phyloP scores from a whole-genome alignment of 495 filamentous ascomycete species.

The Neurospora hispaniola region DNA sequence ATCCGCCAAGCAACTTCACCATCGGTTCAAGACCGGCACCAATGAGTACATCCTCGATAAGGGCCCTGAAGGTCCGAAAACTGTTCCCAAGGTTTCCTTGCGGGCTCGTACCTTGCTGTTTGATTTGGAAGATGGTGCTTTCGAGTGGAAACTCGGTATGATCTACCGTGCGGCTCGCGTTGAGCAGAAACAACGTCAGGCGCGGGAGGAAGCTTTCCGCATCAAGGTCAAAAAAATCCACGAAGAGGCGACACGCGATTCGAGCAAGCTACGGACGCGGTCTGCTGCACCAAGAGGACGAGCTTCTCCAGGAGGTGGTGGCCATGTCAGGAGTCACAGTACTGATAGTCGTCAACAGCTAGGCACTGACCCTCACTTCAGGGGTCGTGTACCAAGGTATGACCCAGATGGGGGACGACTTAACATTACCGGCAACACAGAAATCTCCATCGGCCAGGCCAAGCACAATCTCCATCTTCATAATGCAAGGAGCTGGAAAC shows the following conservation, averaged over 20 bases:
- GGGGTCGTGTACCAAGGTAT: constrained; percentile 44
- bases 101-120: constrained; percentile 73
- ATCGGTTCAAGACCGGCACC: constrained; percentile 77
- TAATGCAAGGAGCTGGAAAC: constrained; percentile 88
- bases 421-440: constrained; percentile 54
- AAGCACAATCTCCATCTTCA: constrained; percentile 61
- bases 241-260: constrained; percentile 48
- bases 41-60: constrained; percentile 80
- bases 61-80: constrained; percentile 71
- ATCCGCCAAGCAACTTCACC: constrained; percentile 76
- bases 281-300: constrained; percentile 39
- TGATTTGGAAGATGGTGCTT: constrained; percentile 89
- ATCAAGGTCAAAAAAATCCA: constrained; percentile 77
- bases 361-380: constrained; percentile 13
- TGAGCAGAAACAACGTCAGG: constrained; percentile 81
- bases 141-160: constrained; percentile 90
- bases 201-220: constrained; percentile 79
- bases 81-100: constrained; percentile 72
- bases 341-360: constrained; percentile 33
- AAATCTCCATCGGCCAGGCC: constrained; percentile 63
- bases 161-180: constrained; percentile 83
- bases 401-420: constrained; percentile 63
- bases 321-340: constrained; percentile 43
- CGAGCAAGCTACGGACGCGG: constrained; percentile 33
- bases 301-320: constrained; percentile 16